Evolutionary conservation across 768 basidiomycete genomes (phyloP), one percentile per base, ranked within the genome.

Genomic region (Naganishia vishniacii): DNA sequence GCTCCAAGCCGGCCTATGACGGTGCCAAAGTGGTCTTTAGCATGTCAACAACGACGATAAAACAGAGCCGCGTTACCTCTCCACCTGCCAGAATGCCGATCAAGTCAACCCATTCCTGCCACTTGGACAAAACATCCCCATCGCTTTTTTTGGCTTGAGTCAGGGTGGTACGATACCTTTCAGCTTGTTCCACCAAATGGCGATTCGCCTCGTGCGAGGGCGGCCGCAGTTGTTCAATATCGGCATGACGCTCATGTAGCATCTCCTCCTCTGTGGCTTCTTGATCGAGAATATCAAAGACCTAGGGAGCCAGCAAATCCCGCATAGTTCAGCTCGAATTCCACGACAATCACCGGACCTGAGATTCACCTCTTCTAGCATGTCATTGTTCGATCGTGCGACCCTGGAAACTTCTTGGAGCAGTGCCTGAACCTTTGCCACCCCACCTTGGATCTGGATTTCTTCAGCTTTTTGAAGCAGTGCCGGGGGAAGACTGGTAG

Each of bases 401-500:
- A 94, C 80, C 59, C 82, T 81, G 60, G 86, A 80, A 0, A 92
- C 83, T 70, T 90, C 86, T 56, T 86, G 84, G 40, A 95, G 80
- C 32, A 85, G 84, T 12, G 82, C 81, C 69, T 86, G 84, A 13
- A 97, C 85, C 29, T 84, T 82, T 3, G 82, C 79, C 0, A 86
- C 84, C 0, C 93, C 93, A 68, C 90, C 83, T 60, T 88, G 87
- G 0, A 83, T 77, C 42, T 88, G 83, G 1, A 98, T 84, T 74
- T 94, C 87, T 71, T 89, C 87, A 0, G 90, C 88, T 76, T 89
- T 91, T 59, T 83, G 84, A 53, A 97, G 76, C 25, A 98, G 78
- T 67, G 90, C 90, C 0, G 91, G 88, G 7, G 94, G 94, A 16
- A 98, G 81, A 18, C 91, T 90, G 25, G 90, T 83, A 0, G 89